Percentiles rank a stretch among this genome's conserved stretches.
Conservation (phyloP, 2,329 filamentous ascomycete genomes). For the Mycosphaerelloides madeirae region DNA sequence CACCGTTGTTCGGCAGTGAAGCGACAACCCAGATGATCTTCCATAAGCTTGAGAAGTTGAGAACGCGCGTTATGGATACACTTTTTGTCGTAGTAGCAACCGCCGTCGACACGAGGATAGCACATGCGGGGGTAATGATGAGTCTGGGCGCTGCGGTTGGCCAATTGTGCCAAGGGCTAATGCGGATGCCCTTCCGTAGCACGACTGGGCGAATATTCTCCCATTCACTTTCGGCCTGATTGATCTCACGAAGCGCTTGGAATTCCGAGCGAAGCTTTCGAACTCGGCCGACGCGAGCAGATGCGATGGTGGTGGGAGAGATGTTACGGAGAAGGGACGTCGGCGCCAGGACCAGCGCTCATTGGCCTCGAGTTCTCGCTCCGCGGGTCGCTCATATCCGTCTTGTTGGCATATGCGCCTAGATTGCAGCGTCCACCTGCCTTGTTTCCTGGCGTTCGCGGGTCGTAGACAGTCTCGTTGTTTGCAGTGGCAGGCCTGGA, state of each 20-base stretch:
- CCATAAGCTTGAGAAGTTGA: too few species aligned
- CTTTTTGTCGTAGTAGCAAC: too few species aligned
- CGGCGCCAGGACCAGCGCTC: background rate
- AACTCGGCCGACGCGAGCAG: too few species aligned
- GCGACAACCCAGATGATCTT: too few species aligned
- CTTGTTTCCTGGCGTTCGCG: background rate
- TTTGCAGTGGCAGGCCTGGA: constrained; percentile 18
- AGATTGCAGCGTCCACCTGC: constrained; percentile 2
- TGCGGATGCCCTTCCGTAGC: background rate
- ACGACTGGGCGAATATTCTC: background rate
- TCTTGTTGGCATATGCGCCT: background rate
- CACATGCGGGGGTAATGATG: too few species aligned
- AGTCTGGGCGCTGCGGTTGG: background rate
- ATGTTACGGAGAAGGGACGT: too few species aligned
- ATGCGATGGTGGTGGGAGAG: too few species aligned
- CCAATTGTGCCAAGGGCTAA: background rate
- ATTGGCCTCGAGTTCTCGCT: constrained; percentile 7
- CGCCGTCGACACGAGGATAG: too few species aligned
- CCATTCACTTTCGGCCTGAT: background rate
- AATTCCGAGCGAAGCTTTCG: too few species aligned
- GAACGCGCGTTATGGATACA: too few species aligned
- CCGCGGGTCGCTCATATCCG: background rate
- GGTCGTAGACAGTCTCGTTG: constrained; percentile 3
- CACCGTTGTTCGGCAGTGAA: constrained; percentile 5
- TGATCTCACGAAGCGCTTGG: background rate